Evolutionary conservation across 495 filamentous ascomycete species (phyloP), one percentile per base, ranked within the genome.

Genomic region (Xylaria cubensis): DNA sequence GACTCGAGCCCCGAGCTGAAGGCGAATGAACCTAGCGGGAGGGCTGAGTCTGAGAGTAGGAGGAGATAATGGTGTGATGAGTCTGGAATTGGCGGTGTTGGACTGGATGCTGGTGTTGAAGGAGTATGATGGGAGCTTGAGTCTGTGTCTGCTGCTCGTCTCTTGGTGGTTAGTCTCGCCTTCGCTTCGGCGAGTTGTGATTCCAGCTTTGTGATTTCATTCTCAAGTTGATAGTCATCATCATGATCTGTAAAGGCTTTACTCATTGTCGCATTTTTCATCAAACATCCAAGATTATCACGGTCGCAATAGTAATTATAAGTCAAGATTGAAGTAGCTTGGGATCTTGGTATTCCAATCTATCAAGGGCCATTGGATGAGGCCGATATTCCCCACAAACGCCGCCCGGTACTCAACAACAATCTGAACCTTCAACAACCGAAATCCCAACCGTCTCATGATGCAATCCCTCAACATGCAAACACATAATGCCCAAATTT

Each of bases 1-100:
- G 95, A 98, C 80, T 99, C 96, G 42, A 99, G 88, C 0, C 95
- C 95, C 74, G 88, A 92, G 84, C 92, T 95, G 88, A 97, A 99
- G 72, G 96, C 96, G 83, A 99, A 99, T 51, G 94, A 97, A 76
- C 97, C 97, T 0, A 99, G 86, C 9, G 96, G 96, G 9, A 99
- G 90, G 48, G 96, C 96, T 9, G 96, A 97, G 86, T 99, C 96
- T 44, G 96, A 92, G 75, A 99, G 92, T 15, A 98, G 89, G 64
- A 98, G 90, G 72, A 98, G 91, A 69, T 93, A 89, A 82, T 98
- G 96, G 46, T 79, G 75, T 21, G 77, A 70, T 24, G 71, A 15
- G 46, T 73, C 71, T 50, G 44, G 21, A 51, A 68, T 17, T 39
- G 86, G 83, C 0, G 82, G 71, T 41, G 67, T 74, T 69, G 74